phyloP scores from a whole-genome alignment of 371 early-diverging fungal species.

The Saksenaea oblongispora region DNA sequence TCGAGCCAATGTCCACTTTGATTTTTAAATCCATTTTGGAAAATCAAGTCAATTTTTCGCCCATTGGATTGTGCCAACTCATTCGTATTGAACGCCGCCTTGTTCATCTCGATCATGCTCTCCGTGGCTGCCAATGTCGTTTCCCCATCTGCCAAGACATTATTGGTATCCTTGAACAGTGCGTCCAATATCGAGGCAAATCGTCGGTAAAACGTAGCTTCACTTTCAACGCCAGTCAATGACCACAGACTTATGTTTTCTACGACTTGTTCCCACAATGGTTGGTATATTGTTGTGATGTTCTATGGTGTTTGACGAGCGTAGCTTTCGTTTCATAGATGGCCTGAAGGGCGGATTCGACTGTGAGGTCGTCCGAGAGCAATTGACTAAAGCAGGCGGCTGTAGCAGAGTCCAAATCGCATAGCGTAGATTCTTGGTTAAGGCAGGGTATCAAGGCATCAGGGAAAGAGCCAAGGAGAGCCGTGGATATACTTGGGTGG shows the following conservation, averaged over 20 bases:
- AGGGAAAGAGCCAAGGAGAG: no score
- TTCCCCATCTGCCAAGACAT: conserved; percentile 3
- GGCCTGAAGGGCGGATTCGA: no score
- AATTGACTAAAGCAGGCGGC: no score
- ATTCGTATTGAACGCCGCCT: neutral
- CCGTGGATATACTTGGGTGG: no score
- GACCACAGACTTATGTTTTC: neutral
- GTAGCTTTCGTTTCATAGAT: no score
- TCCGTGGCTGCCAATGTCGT: neutral
- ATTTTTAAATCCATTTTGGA: neutral
- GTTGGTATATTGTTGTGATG: no score
- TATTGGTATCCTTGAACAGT: neutral
- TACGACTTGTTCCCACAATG: no score
- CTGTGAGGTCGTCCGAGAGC: no score
- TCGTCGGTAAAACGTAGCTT: conserved; percentile 11
- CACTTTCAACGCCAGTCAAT: neutral
- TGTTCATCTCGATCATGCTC: neutral
- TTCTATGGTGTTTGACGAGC: no score
- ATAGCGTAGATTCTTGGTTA: no score
- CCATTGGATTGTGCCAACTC: neutral
- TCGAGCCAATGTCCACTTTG: neutral
- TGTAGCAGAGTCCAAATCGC: no score
- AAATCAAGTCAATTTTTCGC: conserved; percentile 1
- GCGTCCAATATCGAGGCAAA: conserved; percentile 11
- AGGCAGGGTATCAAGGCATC: no score